Conservation (phyloP, 495 filamentous ascomycete genomes). For the Penicillium paxilli region DNA sequence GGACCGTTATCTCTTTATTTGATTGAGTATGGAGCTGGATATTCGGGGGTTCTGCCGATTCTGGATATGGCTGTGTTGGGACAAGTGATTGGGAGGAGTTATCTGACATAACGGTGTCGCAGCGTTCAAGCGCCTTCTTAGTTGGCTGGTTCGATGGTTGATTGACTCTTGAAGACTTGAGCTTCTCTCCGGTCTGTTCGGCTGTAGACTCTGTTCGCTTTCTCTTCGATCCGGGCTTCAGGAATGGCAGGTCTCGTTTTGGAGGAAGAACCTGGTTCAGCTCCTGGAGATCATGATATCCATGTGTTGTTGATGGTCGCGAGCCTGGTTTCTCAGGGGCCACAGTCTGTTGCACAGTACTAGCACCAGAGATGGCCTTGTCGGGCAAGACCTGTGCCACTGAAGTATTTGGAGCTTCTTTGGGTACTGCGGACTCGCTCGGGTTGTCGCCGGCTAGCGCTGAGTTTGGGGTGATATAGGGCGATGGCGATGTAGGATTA, state of each 20-base stretch:
- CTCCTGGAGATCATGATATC: slow-evolving; percentile 23
- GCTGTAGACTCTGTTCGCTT: neutral
- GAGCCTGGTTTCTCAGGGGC: neutral
- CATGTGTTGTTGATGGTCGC: slow-evolving; percentile 19
- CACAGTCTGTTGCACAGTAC: neutral
- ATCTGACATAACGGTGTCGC: slow-evolving; percentile 7
- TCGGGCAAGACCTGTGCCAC: neutral
- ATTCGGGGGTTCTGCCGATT: slow-evolving; percentile 1
- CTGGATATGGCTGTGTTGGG: slow-evolving; percentile 8
- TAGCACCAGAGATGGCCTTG: neutral
- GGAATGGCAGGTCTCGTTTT: slow-evolving; percentile 46
- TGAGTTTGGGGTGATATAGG: neutral
- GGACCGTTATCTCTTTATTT: neutral
- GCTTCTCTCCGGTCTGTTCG: neutral
- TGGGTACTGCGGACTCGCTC: too few relatives aligned
- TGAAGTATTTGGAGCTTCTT: too few relatives aligned
- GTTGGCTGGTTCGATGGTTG: neutral
- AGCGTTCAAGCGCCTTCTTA: neutral
- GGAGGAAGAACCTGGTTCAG: slow-evolving; percentile 46
- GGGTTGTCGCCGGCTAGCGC: neutral
- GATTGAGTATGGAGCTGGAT: neutral
- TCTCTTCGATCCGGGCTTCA: slow-evolving; percentile 25
- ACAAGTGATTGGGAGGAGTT: slow-evolving; percentile 5
- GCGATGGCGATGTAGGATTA: neutral
- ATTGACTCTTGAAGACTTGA: neutral